Percentiles rank a stretch among this genome's conserved stretches.
These are phyloP conservation scores for Santalum album DNA, from an alignment of 164 flowering plant genomes.

Conservation along the genomic window DNA sequence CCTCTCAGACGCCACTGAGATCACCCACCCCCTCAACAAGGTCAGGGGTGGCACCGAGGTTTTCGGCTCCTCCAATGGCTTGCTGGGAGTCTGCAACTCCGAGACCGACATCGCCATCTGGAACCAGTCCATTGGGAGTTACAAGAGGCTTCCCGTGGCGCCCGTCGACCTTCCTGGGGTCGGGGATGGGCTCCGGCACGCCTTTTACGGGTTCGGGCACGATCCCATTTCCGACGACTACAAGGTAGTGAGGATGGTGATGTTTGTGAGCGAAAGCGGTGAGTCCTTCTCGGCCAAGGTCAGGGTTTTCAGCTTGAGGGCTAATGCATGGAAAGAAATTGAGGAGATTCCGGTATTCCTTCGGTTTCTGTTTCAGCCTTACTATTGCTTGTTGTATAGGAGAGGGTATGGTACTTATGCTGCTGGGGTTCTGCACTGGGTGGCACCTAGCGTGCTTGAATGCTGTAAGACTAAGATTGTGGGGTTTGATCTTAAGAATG, in stretches of 20 bases:
- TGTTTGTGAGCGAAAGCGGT: not conserved
- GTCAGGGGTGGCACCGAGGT: not conserved
- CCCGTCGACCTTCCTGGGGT: not conserved
- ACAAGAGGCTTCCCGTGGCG: not conserved
- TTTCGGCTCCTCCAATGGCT: not conserved
- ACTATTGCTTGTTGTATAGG: not conserved
- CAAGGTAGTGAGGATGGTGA: slow-evolving; percentile 2
- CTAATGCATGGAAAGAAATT: not conserved
- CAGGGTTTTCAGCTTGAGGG: not conserved
- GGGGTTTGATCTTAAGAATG: not conserved
- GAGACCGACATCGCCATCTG: not conserved
- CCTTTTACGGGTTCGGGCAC: not conserved
- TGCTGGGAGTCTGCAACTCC: not conserved
- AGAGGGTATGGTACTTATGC: not conserved
- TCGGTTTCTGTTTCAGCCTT: too few relatives aligned
- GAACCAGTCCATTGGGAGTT: not conserved
- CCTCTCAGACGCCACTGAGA: too few relatives aligned
- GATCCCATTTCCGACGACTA: not conserved
- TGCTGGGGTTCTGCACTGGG: not conserved
- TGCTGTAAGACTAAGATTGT: not conserved
- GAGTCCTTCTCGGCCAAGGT: not conserved
- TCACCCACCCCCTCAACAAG: too few relatives aligned
- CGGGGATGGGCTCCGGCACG: not conserved
- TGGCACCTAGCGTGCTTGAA: not conserved
- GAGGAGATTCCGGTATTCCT: not conserved